A percentile compares a stretch with the other conserved stretches of the same genome.
Evolutionary conservation across 352 stramenopile species (phyloP).

Genomic region (Phytophthora tentaculata): DNA sequence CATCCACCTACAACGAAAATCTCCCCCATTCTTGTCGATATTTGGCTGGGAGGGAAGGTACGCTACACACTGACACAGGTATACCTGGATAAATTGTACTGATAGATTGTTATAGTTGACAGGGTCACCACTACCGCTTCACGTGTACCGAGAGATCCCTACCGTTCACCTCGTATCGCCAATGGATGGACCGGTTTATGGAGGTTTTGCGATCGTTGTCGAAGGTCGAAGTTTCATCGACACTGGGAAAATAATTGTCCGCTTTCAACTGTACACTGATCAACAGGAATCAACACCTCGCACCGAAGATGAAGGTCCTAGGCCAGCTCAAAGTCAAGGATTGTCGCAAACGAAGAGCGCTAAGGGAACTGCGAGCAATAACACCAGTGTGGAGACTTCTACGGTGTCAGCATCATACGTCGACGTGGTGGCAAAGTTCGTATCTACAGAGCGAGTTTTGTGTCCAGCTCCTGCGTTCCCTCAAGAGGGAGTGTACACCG

Average conservation of each 20-base stretch:
- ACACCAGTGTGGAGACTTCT: background rate
- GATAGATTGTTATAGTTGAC: slow-evolving; percentile 53
- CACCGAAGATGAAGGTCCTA: slow-evolving; percentile 19
- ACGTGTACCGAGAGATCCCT: slow-evolving; percentile 61
- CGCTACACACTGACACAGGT: background rate
- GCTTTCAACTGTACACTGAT: slow-evolving; percentile 58
- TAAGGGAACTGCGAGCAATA: too few relatives aligned
- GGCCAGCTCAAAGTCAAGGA: background rate
- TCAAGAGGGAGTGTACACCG: slow-evolving; percentile 69
- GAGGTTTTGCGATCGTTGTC: slow-evolving; percentile 63
- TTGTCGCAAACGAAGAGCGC: background rate
- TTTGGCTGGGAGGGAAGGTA: slow-evolving; percentile 68
- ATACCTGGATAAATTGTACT: background rate
- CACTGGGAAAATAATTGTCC: slow-evolving; percentile 61
- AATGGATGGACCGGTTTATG: slow-evolving; percentile 81
- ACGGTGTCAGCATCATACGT: slow-evolving; percentile 17
- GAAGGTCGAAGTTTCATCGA: slow-evolving; percentile 71
- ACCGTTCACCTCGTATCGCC: slow-evolving; percentile 49
- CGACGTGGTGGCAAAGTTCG: slow-evolving; percentile 44
- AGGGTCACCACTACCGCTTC: slow-evolving; percentile 48
- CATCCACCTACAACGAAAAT: background rate
- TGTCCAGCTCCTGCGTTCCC: slow-evolving; percentile 60
- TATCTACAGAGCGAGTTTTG: slow-evolving; percentile 53
- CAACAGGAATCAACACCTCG: slow-evolving; percentile 17
- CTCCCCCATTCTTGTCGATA: slow-evolving; percentile 58